These are phyloP conservation scores for Naganishia vishniacii DNA, from an alignment of 768 basidiomycete species.

Conservation along the genomic window DNA sequence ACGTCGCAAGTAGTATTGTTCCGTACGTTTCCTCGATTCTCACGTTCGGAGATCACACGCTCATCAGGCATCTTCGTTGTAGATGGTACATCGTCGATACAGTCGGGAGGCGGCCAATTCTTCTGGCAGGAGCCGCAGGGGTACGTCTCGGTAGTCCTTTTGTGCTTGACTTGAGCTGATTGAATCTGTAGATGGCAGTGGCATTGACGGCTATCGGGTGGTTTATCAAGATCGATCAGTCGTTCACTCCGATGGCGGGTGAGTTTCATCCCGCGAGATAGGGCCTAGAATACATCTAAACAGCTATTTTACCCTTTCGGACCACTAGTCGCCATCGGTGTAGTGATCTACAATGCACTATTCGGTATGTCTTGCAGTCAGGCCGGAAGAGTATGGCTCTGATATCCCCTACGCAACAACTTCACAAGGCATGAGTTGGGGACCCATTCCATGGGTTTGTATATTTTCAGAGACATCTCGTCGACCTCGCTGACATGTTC, in stretches of 20 bases:
- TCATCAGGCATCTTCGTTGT: constrained; percentile 8
- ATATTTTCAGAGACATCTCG: too few species aligned
- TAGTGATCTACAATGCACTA: constrained; percentile 82
- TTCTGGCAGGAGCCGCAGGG: constrained; percentile 75
- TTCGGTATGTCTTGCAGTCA: constrained; percentile 39
- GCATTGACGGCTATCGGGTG: constrained; percentile 75
- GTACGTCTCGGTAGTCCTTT: constrained; percentile 50
- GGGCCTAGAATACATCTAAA: background rate
- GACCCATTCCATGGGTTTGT: constrained; percentile 68
- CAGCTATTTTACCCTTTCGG: too few species aligned
- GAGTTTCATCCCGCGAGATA: background rate
- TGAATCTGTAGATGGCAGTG: constrained; percentile 63
- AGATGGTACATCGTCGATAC: constrained; percentile 93
- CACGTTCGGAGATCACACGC: background rate
- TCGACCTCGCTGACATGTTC: background rate
- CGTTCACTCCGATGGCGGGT: constrained; percentile 67
- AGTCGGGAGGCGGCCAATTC: constrained; percentile 79
- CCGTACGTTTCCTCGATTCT: constrained; percentile 56
- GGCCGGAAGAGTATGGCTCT: background rate
- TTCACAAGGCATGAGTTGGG: constrained; percentile 57
- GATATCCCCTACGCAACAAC: background rate
- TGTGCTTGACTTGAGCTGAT: background rate
- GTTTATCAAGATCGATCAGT: constrained; percentile 87
- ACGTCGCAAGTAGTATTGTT: constrained; percentile 67
- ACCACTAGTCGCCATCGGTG: constrained; percentile 68